Evolutionary conservation across 257 asterid species (phyloP).

Genomic region (Gentiana straminea): DNA sequence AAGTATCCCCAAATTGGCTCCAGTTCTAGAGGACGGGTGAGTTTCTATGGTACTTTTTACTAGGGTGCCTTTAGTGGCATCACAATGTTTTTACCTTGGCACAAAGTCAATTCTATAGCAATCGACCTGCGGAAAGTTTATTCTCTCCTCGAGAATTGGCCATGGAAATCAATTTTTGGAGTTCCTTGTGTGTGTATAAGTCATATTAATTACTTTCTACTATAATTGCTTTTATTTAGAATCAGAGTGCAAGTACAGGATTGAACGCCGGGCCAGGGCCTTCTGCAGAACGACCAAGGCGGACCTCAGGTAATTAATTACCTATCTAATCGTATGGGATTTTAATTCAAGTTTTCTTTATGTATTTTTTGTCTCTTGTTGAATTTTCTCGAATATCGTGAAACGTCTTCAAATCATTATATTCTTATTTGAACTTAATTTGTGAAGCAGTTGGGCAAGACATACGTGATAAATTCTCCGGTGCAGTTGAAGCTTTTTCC

Average conservation of each 20-base stretch:
- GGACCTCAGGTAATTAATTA: conserved; percentile 53
- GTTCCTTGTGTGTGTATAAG: neutral
- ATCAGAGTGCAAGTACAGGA: conserved; percentile 52
- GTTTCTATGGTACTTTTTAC: conserved; percentile 11
- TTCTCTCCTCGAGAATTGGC: too few species aligned
- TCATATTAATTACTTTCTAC: neutral
- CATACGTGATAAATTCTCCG: conserved; percentile 65
- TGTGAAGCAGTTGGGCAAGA: conserved; percentile 53
- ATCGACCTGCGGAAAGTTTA: too few species aligned
- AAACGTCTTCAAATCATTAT: neutral
- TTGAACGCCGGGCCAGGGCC: conserved; percentile 70
- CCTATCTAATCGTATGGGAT: neutral
- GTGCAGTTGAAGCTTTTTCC: conserved; percentile 81
- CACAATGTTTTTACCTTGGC: too few species aligned
- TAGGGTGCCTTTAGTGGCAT: too few species aligned
- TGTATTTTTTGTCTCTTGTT: neutral
- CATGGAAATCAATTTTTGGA: too few species aligned
- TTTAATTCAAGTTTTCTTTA: neutral
- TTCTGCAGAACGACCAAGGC: conserved; percentile 79
- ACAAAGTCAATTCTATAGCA: too few species aligned
- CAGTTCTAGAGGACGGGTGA: conserved; percentile 69
- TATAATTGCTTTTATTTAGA: conserved; percentile 29
- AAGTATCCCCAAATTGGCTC: conserved; percentile 93
- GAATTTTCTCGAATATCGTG: neutral
- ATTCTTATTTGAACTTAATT: conserved; percentile 7